Evolutionary conservation across 805 yeast species (phyloP).

Genomic region (Saccharomycopsis fibuligera): DNA sequence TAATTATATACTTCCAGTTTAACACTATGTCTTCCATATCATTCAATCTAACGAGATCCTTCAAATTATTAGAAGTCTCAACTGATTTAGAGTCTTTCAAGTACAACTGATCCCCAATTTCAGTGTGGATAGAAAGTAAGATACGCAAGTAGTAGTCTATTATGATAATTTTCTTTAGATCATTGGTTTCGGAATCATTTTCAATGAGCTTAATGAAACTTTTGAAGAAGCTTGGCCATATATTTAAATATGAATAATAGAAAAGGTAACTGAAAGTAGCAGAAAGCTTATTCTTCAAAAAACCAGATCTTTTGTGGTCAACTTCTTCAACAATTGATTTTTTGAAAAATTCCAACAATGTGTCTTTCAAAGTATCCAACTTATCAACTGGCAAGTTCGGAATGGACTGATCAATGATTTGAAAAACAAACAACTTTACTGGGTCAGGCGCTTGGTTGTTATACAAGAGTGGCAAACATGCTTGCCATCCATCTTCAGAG

Average conservation of each 20-base stretch:
- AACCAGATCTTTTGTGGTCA: conserved; percentile 29
- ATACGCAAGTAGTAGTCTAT: conserved; percentile 72
- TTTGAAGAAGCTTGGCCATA: conserved; percentile 46
- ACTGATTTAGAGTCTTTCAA: conserved; percentile 52
- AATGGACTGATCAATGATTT: conserved; percentile 57
- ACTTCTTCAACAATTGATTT: conserved; percentile 10
- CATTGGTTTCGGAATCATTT: conserved; percentile 26
- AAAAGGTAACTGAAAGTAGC: conserved; percentile 49
- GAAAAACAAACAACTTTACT: conserved; percentile 60
- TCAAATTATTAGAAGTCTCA: conserved; percentile 63
- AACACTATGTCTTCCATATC: conserved; percentile 64
- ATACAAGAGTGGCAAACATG: conserved; percentile 43
- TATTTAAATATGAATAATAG: conserved; percentile 38
- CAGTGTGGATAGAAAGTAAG: conserved; percentile 71
- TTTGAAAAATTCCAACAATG: conserved; percentile 23
- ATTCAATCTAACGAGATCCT: conserved; percentile 72
- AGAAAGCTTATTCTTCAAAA: conserved; percentile 50
- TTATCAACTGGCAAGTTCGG: conserved; percentile 31
- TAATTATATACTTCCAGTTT: conserved; percentile 64
- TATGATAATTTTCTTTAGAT: conserved; percentile 29
- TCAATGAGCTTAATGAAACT: conserved; percentile 39
- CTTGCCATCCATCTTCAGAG: conserved; percentile 49
- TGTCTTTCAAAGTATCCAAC: conserved; percentile 20
- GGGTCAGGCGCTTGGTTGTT: conserved; percentile 39
- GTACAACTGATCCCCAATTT: conserved; percentile 88